Evolutionary conservation across 2,329 filamentous ascomycete genomes (phyloP).

Genomic region (Colletotrichum tofieldiae): DNA sequence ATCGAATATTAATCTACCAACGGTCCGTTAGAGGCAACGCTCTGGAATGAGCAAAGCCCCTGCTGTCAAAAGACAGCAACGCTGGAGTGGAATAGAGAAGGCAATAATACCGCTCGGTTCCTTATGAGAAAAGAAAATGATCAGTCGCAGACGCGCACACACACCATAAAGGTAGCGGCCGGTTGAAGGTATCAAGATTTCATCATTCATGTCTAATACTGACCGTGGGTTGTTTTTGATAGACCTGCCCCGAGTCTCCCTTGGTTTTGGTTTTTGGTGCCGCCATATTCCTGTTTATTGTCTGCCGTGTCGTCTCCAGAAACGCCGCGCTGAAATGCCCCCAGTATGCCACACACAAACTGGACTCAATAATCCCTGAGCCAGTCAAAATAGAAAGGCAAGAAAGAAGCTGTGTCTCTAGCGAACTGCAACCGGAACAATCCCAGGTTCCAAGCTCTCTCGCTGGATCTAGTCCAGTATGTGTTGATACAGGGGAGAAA

Average conservation of each 20-base stretch:
- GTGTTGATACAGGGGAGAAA: constrained; percentile 79
- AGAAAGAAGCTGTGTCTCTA: constrained; percentile 26
- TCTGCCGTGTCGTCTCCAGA: constrained; percentile 30
- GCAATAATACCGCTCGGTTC: background rate
- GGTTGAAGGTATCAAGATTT: constrained; percentile 42
- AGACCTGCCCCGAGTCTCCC: constrained; percentile 34
- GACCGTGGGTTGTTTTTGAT: constrained; percentile 30
- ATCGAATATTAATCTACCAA: constrained; percentile 74
- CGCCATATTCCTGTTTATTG: constrained; percentile 42
- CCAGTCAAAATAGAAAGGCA: constrained; percentile 24
- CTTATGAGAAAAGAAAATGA: constrained; percentile 26
- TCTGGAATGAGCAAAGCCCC: constrained; percentile 78
- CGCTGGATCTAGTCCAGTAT: constrained; percentile 64
- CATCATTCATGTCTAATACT: constrained; percentile 45
- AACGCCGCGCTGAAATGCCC: constrained; percentile 55
- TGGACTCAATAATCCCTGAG: constrained; percentile 22
- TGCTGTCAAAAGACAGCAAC: constrained; percentile 84
- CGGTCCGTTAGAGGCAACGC: constrained; percentile 85
- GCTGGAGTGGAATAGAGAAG: constrained; percentile 56
- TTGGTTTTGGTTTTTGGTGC: constrained; percentile 42
- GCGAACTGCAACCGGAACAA: constrained; percentile 40
- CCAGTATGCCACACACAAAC: constrained; percentile 38
- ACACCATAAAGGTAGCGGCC: constrained; percentile 37
- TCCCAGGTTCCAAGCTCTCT: constrained; percentile 46
- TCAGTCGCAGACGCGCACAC: constrained; percentile 30